Evolutionary conservation across 495 filamentous ascomycete species (phyloP), one percentile per base, ranked within the genome.

Genomic region (Neurospora hispaniola): DNA sequence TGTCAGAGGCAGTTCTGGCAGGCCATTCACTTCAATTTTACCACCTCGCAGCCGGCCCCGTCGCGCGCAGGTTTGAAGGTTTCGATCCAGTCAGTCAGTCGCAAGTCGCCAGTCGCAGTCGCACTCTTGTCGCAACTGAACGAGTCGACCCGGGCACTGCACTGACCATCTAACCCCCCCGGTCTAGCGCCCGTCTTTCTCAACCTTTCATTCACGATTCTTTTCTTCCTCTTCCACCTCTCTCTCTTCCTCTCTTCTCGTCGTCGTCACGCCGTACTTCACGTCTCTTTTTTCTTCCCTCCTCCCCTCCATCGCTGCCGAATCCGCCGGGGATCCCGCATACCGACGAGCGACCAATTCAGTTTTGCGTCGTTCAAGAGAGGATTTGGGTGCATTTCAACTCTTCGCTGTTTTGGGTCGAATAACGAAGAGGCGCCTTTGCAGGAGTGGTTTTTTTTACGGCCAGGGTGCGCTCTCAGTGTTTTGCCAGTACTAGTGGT

Each of bases 291-390:
- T 66, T 66, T 75, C 76, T 74, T 71, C 73, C 76, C 74, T 70
- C 68, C 42, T 59, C 23, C 69, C 40, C 59, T 68, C 71, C 43
- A 77, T 76, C 74, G 74, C 72, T 72, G 62, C 73, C 71, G 75
- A 77, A 74, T 76, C 76, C 76, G 71, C 75, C 76, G 74, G 73
- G 74, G 71, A 76, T 73, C 77, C 74, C 76, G 71, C 74, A 74
- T 35, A 76, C 74, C 74, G 78, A 81, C 79, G 75, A 76, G 73
- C 79, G 80, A 76, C 80, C 80, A 82, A 82, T 82, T 82, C 78
- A 76, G 62, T 82, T 82, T 82, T 82, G 80, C 73, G 79, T 81
- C 76, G 80, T 81, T 80, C 76, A 74, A 72, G 71, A 73, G 71
- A 71, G 78, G 76, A 78, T 82, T 80, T 76, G 72, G 77, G 71